These are phyloP conservation scores for Mycena galopus DNA, from an alignment of 768 basidiomycete genomes.

Conservation along the genomic window DNA sequence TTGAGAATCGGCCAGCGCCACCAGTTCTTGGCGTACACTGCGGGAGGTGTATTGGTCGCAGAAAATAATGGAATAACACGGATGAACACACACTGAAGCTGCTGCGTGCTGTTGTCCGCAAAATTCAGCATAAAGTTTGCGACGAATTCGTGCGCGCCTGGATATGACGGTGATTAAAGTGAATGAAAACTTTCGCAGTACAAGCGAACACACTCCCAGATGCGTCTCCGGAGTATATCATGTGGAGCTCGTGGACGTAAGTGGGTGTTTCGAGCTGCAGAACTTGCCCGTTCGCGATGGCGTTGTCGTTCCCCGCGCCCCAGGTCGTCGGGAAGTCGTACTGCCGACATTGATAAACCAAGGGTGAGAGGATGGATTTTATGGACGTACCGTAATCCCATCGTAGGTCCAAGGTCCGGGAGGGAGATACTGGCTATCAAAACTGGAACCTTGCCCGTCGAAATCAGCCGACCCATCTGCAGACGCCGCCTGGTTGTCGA, in stretches of 20 bases:
- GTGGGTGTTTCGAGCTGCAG: slow-evolving; percentile 47
- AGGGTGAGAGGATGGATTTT: background rate
- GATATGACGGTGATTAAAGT: background rate
- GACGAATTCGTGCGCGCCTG: slow-evolving; percentile 25
- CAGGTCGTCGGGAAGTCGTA: slow-evolving; percentile 22
- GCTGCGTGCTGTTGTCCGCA: slow-evolving; percentile 25
- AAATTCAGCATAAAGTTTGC: slow-evolving; percentile 22
- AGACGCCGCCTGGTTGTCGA: slow-evolving; percentile 32
- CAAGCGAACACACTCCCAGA: slow-evolving; percentile 41
- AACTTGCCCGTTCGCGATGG: slow-evolving; percentile 58
- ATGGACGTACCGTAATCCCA: slow-evolving; percentile 8
- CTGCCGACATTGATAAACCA: background rate
- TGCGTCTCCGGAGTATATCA: slow-evolving; percentile 62
- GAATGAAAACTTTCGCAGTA: background rate
- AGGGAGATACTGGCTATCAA: slow-evolving; percentile 28
- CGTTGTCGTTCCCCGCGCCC: slow-evolving; percentile 52
- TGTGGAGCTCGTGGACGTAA: slow-evolving; percentile 60
- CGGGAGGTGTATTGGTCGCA: no score
- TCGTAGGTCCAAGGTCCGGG: slow-evolving; percentile 25
- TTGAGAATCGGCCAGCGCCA: slow-evolving; percentile 31
- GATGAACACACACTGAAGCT: slow-evolving; percentile 9
- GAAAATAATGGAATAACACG: background rate
- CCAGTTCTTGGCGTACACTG: slow-evolving; percentile 31
- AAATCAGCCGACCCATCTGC: slow-evolving; percentile 23
- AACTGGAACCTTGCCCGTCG: slow-evolving; percentile 25